Conservation (phyloP, 2,329 filamentous ascomycete genomes). For the Decorospora gaudefroyi region DNA sequence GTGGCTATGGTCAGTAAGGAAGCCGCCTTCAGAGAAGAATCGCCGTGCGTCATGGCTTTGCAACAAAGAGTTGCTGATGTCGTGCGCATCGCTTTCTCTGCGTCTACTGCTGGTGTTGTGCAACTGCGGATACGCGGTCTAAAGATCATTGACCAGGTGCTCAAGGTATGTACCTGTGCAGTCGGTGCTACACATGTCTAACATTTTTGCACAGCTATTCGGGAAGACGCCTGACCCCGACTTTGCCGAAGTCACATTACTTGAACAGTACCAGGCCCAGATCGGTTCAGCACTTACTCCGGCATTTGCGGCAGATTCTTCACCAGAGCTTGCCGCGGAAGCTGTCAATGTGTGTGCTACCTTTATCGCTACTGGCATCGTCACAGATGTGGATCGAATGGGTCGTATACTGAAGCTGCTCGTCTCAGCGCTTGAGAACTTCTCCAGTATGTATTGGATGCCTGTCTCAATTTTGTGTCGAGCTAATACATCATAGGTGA, state of each 20-base stretch:
- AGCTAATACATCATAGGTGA: conserved; percentile 55
- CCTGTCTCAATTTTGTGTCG: conserved; percentile 1
- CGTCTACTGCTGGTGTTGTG: conserved; percentile 89
- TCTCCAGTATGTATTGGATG: conserved; percentile 62
- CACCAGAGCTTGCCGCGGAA: conserved; percentile 91
- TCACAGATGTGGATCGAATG: conserved; percentile 98
- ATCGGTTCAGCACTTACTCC: conserved; percentile 96
- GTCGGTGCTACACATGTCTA: background rate
- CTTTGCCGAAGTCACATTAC: conserved; percentile 92
- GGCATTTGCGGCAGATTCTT: conserved; percentile 93
- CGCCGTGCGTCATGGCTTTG: conserved; percentile 74
- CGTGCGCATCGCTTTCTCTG: conserved; percentile 95
- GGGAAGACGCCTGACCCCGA: conserved; percentile 94
- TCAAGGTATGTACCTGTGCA: conserved; percentile 60
- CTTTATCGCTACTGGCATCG: conserved; percentile 95
- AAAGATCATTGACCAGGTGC: conserved; percentile 88
- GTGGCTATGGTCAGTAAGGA: conserved; percentile 79
- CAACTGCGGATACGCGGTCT: conserved; percentile 88
- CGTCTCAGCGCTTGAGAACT: conserved; percentile 88
- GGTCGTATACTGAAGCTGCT: conserved; percentile 94
- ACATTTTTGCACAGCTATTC: conserved; percentile 66
- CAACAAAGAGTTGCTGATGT: conserved; percentile 88
- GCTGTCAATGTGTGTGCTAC: conserved; percentile 97
- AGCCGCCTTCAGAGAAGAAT: conserved; percentile 75
- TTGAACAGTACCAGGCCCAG: conserved; percentile 98